Evolutionary conservation across 2,329 filamentous ascomycete species (phyloP).

Genomic region (Exophiala alcalophila): DNA sequence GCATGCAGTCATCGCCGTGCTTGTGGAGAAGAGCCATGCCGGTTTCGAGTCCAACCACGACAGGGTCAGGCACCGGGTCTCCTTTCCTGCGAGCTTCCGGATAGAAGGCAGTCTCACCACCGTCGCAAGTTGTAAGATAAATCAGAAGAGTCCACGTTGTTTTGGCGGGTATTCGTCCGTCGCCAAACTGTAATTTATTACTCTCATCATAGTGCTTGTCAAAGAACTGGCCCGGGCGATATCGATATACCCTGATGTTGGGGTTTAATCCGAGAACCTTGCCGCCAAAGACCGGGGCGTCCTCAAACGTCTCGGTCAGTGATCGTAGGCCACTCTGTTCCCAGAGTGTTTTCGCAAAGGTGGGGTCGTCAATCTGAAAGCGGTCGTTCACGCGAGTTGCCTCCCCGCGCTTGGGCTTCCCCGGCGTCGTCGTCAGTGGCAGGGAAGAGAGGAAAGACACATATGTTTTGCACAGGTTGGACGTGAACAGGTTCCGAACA

Average conservation of each 20-base stretch:
- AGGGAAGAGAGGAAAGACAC: constrained; percentile 68
- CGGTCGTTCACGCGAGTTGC: constrained; percentile 86
- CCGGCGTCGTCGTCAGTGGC: constrained; percentile 73
- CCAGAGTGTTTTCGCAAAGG: constrained; percentile 76
- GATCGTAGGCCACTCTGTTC: constrained; percentile 69
- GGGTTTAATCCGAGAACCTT: constrained; percentile 79
- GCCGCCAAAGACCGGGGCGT: constrained; percentile 65
- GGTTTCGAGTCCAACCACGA: constrained; percentile 72
- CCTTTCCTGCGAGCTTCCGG: constrained; percentile 56
- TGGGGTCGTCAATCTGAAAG: constrained; percentile 73
- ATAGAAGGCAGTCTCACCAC: constrained; percentile 91
- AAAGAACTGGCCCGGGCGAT: constrained; percentile 83
- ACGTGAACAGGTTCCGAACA: constrained; percentile 71
- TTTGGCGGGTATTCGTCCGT: constrained; percentile 51
- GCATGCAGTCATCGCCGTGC: constrained; percentile 82
- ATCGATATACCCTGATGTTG: constrained; percentile 87
- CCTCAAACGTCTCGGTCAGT: constrained; percentile 43
- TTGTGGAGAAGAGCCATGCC: constrained; percentile 83
- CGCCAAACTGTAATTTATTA: constrained; percentile 64
- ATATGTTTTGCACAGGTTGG: constrained; percentile 71
- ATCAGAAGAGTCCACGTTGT: constrained; percentile 92
- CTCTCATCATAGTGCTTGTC: constrained; percentile 92
- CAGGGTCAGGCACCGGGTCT: constrained; percentile 49
- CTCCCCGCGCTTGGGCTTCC: constrained; percentile 73
- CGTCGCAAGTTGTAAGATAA: constrained; percentile 79